Percentiles rank a stretch among this genome's conserved stretches.
Conservation (phyloP, 805 yeast genomes). For the Deakozyma indianensis region DNA sequence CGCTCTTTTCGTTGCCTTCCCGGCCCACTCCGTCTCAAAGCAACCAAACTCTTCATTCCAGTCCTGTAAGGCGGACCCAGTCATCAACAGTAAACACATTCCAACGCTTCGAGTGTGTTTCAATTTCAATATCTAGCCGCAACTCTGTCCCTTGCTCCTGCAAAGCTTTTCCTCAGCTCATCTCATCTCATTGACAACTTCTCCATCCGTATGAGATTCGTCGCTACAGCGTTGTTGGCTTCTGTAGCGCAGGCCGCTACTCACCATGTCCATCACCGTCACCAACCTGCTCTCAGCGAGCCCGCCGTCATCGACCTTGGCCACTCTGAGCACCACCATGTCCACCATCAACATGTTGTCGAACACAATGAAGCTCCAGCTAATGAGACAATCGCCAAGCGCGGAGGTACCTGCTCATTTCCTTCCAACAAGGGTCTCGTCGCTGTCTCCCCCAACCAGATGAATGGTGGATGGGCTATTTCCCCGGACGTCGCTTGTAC, state of each 20-base stretch:
- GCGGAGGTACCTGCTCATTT: slow-evolving; percentile 37
- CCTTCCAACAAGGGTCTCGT: slow-evolving; percentile 59
- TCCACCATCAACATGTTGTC: slow-evolving; percentile 3
- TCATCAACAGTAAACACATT: no score
- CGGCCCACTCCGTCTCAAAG: no score
- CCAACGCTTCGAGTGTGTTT: no score
- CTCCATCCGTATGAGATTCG: no score
- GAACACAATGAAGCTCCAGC: background rate
- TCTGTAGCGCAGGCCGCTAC: background rate
- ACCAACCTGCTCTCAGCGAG: background rate
- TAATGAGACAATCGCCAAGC: slow-evolving; percentile 3
- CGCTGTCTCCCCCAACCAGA: slow-evolving; percentile 40
- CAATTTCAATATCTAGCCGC: no score
- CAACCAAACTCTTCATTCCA: no score
- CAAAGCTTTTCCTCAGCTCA: no score
- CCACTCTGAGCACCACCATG: background rate
- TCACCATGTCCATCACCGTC: slow-evolving; percentile 1
- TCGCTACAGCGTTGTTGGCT: no score
- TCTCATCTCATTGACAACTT: no score
- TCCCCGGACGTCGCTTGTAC: slow-evolving; percentile 58
- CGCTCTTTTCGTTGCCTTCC: no score
- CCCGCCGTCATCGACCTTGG: background rate
- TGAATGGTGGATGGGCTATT: slow-evolving; percentile 81
- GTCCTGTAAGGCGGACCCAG: no score
- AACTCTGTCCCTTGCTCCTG: no score